Conservation (phyloP, 805 yeast species). For the Metschnikowia hibisci region DNA sequence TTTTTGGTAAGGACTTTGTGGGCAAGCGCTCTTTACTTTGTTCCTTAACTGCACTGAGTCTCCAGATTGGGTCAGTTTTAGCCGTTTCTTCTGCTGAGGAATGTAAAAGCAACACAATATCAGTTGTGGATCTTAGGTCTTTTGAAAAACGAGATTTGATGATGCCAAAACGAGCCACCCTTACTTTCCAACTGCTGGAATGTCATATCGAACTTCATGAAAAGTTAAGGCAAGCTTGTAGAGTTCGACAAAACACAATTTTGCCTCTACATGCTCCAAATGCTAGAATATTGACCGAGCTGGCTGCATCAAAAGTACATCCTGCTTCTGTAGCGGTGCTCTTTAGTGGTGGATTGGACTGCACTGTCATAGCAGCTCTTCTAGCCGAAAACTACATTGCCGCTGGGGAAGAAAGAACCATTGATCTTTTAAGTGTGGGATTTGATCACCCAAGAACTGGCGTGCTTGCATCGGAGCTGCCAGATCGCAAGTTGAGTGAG, state of each 20-base stretch:
- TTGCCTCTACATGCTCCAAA: slow-evolving; percentile 19
- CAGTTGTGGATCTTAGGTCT: slow-evolving; percentile 34
- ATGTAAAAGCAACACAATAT: slow-evolving; percentile 52
- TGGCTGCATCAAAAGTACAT: slow-evolving; percentile 15
- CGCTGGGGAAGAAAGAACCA: slow-evolving; percentile 14
- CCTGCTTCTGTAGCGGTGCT: slow-evolving; percentile 44
- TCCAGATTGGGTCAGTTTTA: slow-evolving; percentile 40
- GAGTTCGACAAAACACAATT: slow-evolving; percentile 54
- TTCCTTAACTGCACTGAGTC: slow-evolving; percentile 23
- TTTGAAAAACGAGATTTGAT: not conserved
- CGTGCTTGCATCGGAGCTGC: slow-evolving; percentile 58
- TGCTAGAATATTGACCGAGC: not conserved
- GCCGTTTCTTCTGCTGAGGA: slow-evolving; percentile 38
- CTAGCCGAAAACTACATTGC: slow-evolving; percentile 17
- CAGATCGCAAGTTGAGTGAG: slow-evolving; percentile 78
- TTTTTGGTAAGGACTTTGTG: slow-evolving; percentile 78
- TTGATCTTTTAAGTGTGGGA: slow-evolving; percentile 88
- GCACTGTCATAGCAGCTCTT: slow-evolving; percentile 71
- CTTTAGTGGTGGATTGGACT: slow-evolving; percentile 95
- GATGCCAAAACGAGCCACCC: not conserved
- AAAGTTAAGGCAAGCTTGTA: slow-evolving; percentile 37
- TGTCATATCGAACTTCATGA: slow-evolving; percentile 13
- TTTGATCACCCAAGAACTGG: slow-evolving; percentile 85
- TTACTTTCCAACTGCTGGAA: too few species aligned
- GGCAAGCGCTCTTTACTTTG: slow-evolving; percentile 79